Percentiles rank a stretch among this genome's conserved stretches.
These are phyloP conservation scores for Malania oleifera DNA, from an alignment of 164 flowering plant genomes.

Conservation along the genomic window DNA sequence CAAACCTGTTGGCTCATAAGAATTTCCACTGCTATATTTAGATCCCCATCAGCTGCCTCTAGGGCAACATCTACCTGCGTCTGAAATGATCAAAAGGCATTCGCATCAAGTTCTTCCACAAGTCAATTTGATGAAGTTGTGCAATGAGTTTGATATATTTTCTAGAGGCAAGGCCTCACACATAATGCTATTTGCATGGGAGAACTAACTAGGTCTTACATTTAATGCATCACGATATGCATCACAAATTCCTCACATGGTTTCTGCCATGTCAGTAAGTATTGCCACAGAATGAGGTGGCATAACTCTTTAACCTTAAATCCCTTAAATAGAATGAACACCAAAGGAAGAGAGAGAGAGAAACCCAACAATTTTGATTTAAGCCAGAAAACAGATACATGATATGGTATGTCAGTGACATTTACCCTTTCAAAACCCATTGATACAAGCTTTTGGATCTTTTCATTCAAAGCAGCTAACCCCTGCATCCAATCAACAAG, in stretches of 20 bases:
- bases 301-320: too few species aligned
- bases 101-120: neutral
- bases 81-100: constrained; percentile 33
- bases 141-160: too few species aligned
- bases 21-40: constrained; percentile 83
- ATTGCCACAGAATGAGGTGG: neutral
- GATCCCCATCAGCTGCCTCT: constrained; percentile 88
- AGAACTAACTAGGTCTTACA: too few species aligned
- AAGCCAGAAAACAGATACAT: neutral
- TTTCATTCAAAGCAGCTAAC: constrained; percentile 47
- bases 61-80: constrained; percentile 96
- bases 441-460: constrained; percentile 66
- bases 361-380: neutral
- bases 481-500: constrained; percentile 31
- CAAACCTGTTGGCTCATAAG: constrained; percentile 87
- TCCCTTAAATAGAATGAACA: too few species aligned
- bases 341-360: too few species aligned
- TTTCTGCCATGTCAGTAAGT: neutral
- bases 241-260: neutral
- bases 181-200: too few species aligned
- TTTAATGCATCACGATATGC: neutral
- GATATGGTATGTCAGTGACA: neutral
- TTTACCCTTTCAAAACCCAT: constrained; percentile 97
- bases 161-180: too few species aligned
- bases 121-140: neutral